Evolutionary conservation across 192 early-diverging fungal species (phyloP).

Genomic region (Podila horticola): DNA sequence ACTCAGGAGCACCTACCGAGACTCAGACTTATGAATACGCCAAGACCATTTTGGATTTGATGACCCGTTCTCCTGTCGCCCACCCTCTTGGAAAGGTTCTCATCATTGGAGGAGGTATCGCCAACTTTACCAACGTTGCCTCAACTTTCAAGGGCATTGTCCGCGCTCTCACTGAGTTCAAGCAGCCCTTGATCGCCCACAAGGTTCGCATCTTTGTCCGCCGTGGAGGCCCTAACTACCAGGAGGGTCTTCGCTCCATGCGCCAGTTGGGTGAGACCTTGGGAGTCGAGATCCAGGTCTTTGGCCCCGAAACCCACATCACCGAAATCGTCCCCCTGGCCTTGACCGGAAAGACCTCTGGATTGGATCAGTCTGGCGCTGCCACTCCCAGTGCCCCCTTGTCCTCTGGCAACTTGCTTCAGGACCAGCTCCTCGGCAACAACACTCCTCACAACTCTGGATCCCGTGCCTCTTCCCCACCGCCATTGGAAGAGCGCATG

Average conservation of each 20-base stretch:
- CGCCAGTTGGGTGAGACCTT: constrained; percentile 92
- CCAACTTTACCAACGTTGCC: constrained; percentile 99
- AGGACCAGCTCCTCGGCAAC: constrained; percentile 69
- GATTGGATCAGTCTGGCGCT: constrained; percentile 48
- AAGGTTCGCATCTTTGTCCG: constrained; percentile 96
- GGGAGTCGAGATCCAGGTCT: constrained; percentile 95
- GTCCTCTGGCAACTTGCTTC: constrained; percentile 67
- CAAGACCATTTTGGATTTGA: constrained; percentile 97
- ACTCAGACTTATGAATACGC: constrained; percentile 99
- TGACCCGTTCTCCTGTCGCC: constrained; percentile 84
- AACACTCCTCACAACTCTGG: constrained; percentile 23
- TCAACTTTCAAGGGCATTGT: constrained; percentile 99
- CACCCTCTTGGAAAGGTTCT: constrained; percentile 95
- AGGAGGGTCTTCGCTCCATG: constrained; percentile 97
- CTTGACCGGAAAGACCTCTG: constrained; percentile 73
- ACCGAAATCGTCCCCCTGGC: constrained; percentile 99
- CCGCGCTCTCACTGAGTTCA: constrained; percentile 92
- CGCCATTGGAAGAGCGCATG: constrained; percentile 57
- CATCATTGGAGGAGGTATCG: constrained; percentile 99
- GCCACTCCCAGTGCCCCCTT: constrained; percentile 55
- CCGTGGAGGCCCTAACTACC: constrained; percentile 99
- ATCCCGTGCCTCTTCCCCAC: constrained; percentile 55
- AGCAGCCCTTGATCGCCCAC: constrained; percentile 86
- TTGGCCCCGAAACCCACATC: constrained; percentile 97
- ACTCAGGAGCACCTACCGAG: constrained; percentile 99